phyloP scores from a whole-genome alignment of 441 rosid species.

The Syzygium syzygioides region DNA sequence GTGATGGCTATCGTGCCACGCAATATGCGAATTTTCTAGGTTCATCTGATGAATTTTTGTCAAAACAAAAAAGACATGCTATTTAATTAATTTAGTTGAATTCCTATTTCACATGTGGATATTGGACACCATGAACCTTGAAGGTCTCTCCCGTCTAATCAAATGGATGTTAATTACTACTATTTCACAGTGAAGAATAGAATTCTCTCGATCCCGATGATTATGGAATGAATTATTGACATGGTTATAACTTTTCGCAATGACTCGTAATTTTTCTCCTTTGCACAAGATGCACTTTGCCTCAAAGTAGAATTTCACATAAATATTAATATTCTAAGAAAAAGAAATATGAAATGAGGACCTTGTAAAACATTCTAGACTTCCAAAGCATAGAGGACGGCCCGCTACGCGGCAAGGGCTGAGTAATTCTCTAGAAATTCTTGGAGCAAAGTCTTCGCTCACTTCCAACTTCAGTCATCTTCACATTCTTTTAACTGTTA shows the following conservation, averaged over 20 bases:
- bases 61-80: background rate
- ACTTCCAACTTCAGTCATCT: background rate
- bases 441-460: background rate
- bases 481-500: background rate
- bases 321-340: background rate
- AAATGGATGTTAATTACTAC: background rate
- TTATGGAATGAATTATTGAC: background rate
- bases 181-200: background rate
- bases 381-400: background rate
- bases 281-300: background rate
- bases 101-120: background rate
- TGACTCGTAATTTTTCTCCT: background rate
- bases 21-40: rapidly evolving
- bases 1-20: background rate
- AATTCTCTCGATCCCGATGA: background rate
- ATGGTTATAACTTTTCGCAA: background rate
- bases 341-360: background rate
- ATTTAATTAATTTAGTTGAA: background rate
- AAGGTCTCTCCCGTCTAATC: background rate
- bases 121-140: background rate
- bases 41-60: rapidly evolving
- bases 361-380: background rate
- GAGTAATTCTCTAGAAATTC: background rate
- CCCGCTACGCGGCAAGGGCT: background rate
- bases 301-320: background rate